Evolutionary conservation across 441 rosid species (phyloP).

Genomic region (Pelargonium australe): DNA sequence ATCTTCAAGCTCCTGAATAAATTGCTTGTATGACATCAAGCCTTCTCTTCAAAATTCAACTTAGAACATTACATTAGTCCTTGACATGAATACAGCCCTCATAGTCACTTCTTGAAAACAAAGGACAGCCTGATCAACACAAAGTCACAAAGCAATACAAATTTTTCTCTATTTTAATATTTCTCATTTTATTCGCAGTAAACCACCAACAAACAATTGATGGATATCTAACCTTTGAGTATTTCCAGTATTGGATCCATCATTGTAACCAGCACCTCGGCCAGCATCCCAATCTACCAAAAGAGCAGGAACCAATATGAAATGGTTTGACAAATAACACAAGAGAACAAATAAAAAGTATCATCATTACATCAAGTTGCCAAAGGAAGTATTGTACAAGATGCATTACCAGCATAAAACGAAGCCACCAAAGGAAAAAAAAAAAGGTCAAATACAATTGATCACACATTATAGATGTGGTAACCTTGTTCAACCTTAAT

Average conservation of each 20-base stretch:
- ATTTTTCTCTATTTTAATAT: background rate
- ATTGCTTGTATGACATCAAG: conserved; percentile 98
- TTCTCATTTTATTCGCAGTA: background rate
- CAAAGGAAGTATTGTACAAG: background rate
- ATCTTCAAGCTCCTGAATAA: conserved; percentile 99
- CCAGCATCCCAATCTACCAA: conserved; percentile 77
- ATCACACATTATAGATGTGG: background rate
- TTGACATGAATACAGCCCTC: conserved; percentile 2
- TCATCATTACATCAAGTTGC: background rate
- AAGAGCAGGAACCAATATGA: conserved; percentile 12
- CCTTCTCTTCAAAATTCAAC: conserved; percentile 64
- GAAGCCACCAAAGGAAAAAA: no score
- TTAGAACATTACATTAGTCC: conserved; percentile 14
- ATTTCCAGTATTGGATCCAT: conserved; percentile 39
- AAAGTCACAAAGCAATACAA: background rate
- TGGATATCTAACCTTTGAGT: conserved; percentile 51
- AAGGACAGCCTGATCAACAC: background rate
- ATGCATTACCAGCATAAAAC: no score
- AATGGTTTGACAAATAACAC: background rate
- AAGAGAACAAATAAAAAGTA: background rate
- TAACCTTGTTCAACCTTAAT: background rate
- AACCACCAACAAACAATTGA: conserved; percentile 9
- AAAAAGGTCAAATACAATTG: no score
- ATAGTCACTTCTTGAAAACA: background rate
- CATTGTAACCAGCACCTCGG: conserved; percentile 57